Conservation (phyloP, 2,329 filamentous ascomycete species). For the Zalaria sp. region DNA sequence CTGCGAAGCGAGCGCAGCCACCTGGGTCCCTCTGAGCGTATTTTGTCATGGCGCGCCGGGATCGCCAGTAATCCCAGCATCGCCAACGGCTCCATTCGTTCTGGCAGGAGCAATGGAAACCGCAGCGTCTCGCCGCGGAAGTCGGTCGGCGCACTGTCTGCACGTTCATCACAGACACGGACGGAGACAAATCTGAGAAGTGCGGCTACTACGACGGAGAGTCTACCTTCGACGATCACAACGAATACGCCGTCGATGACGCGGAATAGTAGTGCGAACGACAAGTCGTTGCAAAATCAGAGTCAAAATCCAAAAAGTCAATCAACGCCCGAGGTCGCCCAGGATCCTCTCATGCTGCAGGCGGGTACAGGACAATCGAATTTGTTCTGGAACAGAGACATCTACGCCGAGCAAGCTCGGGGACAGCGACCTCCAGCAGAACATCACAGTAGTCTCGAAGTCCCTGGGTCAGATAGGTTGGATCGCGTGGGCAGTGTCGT, state of each 20-base stretch:
- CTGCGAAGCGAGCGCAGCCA: slow-evolving; percentile 10
- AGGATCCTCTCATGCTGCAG: slow-evolving; percentile 33
- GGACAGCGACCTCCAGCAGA: background rate
- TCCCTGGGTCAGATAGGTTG: slow-evolving; percentile 9
- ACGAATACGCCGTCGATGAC: background rate
- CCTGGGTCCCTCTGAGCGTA: slow-evolving; percentile 52
- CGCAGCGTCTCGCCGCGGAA: background rate
- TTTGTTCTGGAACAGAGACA: slow-evolving; percentile 33
- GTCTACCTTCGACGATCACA: slow-evolving; percentile 1
- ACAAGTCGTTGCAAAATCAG: background rate
- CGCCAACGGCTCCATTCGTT: slow-evolving; percentile 1
- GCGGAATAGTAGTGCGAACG: background rate
- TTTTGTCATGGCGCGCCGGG: slow-evolving; percentile 74
- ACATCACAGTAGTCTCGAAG: background rate
- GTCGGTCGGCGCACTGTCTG: background rate
- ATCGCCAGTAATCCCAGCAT: slow-evolving; percentile 32
- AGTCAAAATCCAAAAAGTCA: background rate
- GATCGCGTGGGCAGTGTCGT: slow-evolving; percentile 29
- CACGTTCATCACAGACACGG: slow-evolving; percentile 1
- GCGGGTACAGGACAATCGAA: slow-evolving; percentile 32
- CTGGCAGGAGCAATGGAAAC: slow-evolving; percentile 3
- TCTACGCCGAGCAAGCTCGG: background rate
- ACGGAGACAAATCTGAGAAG: background rate
- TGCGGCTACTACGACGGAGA: background rate
- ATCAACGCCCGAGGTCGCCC: slow-evolving; percentile 11